Evolutionary conservation across 2,329 filamentous ascomycete genomes (phyloP).

Genomic region (Calonectria ilicicola): DNA sequence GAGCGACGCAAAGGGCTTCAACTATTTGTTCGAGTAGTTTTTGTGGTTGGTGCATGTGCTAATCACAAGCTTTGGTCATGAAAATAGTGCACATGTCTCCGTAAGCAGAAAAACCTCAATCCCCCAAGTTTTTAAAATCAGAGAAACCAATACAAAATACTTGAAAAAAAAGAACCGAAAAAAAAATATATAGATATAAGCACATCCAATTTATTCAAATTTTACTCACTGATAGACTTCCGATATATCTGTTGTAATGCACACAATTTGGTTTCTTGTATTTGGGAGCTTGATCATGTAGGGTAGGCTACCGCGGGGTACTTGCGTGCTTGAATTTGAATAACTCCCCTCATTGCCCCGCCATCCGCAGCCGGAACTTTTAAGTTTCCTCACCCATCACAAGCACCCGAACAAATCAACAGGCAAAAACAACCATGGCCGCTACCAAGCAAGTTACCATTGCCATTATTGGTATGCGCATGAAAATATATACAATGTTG

Average conservation of each 20-base stretch:
- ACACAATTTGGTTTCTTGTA: conserved; percentile 12
- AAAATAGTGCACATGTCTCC: too few relatives aligned
- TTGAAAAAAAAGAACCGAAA: too few relatives aligned
- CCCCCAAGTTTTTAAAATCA: too few relatives aligned
- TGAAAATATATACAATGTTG: not conserved
- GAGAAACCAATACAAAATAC: too few relatives aligned
- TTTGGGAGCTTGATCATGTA: conserved; percentile 26
- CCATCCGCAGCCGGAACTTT: conserved; percentile 53
- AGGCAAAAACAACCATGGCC: conserved; percentile 52
- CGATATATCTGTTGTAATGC: not conserved
- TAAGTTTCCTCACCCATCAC: conserved; percentile 41
- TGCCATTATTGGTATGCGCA: conserved; percentile 62
- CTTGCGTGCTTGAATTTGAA: conserved; percentile 30
- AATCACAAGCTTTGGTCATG: too few relatives aligned
- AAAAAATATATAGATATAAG: too few relatives aligned
- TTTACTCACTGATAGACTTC: not conserved
- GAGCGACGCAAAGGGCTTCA: too few relatives aligned
- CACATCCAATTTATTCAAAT: too few relatives aligned
- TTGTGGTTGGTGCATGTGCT: not conserved
- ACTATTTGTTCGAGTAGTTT: not conserved
- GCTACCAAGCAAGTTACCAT: conserved; percentile 62
- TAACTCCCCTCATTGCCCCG: conserved; percentile 43
- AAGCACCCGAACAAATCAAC: conserved; percentile 30
- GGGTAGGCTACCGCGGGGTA: conserved; percentile 45
- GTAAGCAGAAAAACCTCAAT: too few relatives aligned